Percentiles rank a stretch among this genome's conserved stretches.
Conservation (phyloP, 805 yeast species). For the Candida verbasci region DNA sequence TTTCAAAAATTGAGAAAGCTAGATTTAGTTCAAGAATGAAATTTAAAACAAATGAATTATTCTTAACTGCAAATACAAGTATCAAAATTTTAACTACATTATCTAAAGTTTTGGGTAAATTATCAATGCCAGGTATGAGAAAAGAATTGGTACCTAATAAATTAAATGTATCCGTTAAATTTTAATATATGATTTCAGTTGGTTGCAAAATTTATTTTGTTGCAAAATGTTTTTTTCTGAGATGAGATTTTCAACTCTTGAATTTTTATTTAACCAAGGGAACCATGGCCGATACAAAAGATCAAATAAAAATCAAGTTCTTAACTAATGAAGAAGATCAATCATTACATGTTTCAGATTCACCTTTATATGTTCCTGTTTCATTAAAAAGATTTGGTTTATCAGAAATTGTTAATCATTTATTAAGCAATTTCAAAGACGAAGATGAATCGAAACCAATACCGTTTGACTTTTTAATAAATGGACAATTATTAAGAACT, state of each 20-base stretch:
- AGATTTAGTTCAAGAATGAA: conserved; percentile 18
- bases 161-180: not conserved
- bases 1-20: conserved; percentile 24
- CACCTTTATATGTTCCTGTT: conserved; percentile 86
- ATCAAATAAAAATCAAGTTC: conserved; percentile 78
- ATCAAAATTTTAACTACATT: conserved; percentile 15
- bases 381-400: conserved; percentile 84
- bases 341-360: conserved; percentile 62
- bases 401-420: conserved; percentile 92
- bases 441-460: conserved; percentile 51
- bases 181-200: not conserved
- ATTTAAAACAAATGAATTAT: conserved; percentile 6
- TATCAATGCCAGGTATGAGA: conserved; percentile 10
- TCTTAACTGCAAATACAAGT: conserved; percentile 18
- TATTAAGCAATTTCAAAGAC: conserved; percentile 44
- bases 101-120: conserved; percentile 17
- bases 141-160: conserved; percentile 3
- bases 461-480: conserved; percentile 90
- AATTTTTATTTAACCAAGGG: not conserved
- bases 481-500: conserved; percentile 75
- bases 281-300: conserved; percentile 31
- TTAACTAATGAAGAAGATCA: conserved; percentile 83
- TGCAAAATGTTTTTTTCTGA: conserved; percentile 1
- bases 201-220: not conserved
- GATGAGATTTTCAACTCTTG: conserved; percentile 2